Conservation (phyloP, 1,139 yeast genomes). For the Saccharomycopsis crataegensis region DNA sequence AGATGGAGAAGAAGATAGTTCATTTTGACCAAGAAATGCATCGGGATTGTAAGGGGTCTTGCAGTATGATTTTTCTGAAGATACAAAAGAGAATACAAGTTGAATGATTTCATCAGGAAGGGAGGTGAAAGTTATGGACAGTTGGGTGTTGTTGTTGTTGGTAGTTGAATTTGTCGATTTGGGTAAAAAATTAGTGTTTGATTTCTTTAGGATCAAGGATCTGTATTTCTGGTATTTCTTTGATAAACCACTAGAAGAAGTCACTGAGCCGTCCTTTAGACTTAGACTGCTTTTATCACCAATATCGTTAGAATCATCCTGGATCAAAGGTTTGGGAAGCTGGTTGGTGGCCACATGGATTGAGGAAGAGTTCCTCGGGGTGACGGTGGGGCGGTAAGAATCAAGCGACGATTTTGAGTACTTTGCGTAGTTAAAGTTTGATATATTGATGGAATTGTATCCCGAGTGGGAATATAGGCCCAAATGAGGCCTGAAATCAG, state of each 20-base stretch:
- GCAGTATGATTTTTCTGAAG: slow-evolving; percentile 6
- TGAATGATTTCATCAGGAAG: slow-evolving; percentile 17
- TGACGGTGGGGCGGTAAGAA: background rate
- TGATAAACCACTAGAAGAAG: slow-evolving; percentile 6
- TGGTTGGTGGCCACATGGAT: background rate
- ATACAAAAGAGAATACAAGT: slow-evolving; percentile 12
- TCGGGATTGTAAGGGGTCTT: slow-evolving; percentile 2
- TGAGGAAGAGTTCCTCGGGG: background rate
- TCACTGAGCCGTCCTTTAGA: background rate
- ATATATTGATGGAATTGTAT: slow-evolving; percentile 12
- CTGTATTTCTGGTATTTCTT: slow-evolving; percentile 18
- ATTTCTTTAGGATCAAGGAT: slow-evolving; percentile 9
- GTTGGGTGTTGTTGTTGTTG: background rate
- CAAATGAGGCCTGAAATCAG: background rate
- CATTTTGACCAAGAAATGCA: background rate
- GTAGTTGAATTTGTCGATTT: background rate
- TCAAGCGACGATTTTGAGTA: slow-evolving; percentile 12
- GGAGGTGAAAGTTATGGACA: background rate
- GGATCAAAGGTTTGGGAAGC: background rate
- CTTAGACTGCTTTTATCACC: background rate
- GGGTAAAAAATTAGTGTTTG: slow-evolving; percentile 2
- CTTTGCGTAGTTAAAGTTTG: slow-evolving; percentile 18
- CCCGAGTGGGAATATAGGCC: too few relatives aligned
- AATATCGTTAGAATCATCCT: background rate
- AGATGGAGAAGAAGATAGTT: background rate